Evolutionary conservation across 805 yeast species (phyloP).

Genomic region (Maudiozyma barnettii): DNA sequence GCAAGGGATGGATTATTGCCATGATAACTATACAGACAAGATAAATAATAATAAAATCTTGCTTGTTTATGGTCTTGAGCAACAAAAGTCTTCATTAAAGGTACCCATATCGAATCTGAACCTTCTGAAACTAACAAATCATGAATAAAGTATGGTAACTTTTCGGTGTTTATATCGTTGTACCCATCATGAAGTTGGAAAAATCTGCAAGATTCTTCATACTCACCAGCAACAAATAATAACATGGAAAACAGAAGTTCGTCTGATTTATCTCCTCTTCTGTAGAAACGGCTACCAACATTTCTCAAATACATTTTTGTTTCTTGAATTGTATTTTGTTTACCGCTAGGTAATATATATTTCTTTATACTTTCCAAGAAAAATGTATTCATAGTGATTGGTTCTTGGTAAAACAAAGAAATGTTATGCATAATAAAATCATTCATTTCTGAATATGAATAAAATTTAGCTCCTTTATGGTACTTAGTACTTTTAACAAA

Average conservation of each 20-base stretch:
- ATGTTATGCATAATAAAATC: conserved; percentile 11
- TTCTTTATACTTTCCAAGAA: conserved; percentile 14
- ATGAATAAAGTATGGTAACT: conserved; percentile 15
- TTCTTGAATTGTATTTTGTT: not conserved
- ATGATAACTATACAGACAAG: conserved; percentile 17
- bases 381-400: conserved; percentile 11
- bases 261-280: conserved; percentile 13
- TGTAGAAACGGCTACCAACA: conserved; percentile 15
- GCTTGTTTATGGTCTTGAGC: conserved; percentile 12
- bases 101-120: conserved; percentile 14
- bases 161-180: conserved; percentile 7
- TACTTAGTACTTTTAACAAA: conserved; percentile 16
- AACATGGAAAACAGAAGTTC: conserved; percentile 24
- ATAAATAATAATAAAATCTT: conserved; percentile 19
- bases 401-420: conserved; percentile 10
- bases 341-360: conserved; percentile 9
- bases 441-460: conserved; percentile 18
- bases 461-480: conserved; percentile 19
- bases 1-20: conserved; percentile 16
- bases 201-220: conserved; percentile 19
- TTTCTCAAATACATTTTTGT: conserved; percentile 9
- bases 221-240: conserved; percentile 18
- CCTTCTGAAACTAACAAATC: conserved; percentile 6
- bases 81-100: conserved; percentile 14
- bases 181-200: conserved; percentile 21